Percentiles rank a stretch among this genome's conserved stretches.
Evolutionary conservation across 192 early-diverging fungal genomes (phyloP).

Genomic region (Coemansia sp.): DNA sequence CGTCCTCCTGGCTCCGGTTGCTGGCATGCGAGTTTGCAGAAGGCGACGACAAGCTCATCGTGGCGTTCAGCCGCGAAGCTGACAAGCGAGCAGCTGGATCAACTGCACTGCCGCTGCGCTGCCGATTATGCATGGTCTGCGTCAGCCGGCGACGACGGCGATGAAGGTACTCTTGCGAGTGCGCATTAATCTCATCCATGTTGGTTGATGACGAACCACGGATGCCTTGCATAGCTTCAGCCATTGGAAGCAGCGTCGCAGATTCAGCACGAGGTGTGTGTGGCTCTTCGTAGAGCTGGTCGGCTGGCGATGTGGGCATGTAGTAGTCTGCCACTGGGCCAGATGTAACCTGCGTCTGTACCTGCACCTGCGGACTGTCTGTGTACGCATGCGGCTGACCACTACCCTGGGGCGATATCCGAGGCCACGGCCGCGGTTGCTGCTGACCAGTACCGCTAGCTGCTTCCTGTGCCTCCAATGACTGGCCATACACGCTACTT

Average conservation of each 20-base stretch:
- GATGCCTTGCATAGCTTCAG: slow-evolving; percentile 32
- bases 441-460: slow-evolving; percentile 6
- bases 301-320: slow-evolving; percentile 30
- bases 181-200: slow-evolving; percentile 50
- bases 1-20: slow-evolving; percentile 38
- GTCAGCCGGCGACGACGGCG: slow-evolving; percentile 49
- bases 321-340: slow-evolving; percentile 37
- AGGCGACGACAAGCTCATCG: slow-evolving; percentile 29
- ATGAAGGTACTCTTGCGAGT: slow-evolving; percentile 51
- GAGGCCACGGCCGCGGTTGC: slow-evolving; percentile 21
- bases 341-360: slow-evolving; percentile 8
- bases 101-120: slow-evolving; percentile 42
- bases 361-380: not conserved
- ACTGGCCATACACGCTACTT: slow-evolving; percentile 14
- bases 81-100: slow-evolving; percentile 40
- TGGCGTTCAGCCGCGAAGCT: slow-evolving; percentile 28
- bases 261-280: slow-evolving; percentile 20
- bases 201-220: slow-evolving; percentile 17
- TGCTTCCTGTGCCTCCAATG: slow-evolving; percentile 8
- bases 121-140: slow-evolving; percentile 51
- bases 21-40: slow-evolving; percentile 21
- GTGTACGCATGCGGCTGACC: not conserved
- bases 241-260: slow-evolving; percentile 43
- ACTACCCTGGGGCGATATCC: slow-evolving; percentile 12
- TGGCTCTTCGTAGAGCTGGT: slow-evolving; percentile 15